These are phyloP conservation scores for Simmondsia chinensis DNA, from an alignment of 148 eudicot genomes.

Conservation along the genomic window DNA sequence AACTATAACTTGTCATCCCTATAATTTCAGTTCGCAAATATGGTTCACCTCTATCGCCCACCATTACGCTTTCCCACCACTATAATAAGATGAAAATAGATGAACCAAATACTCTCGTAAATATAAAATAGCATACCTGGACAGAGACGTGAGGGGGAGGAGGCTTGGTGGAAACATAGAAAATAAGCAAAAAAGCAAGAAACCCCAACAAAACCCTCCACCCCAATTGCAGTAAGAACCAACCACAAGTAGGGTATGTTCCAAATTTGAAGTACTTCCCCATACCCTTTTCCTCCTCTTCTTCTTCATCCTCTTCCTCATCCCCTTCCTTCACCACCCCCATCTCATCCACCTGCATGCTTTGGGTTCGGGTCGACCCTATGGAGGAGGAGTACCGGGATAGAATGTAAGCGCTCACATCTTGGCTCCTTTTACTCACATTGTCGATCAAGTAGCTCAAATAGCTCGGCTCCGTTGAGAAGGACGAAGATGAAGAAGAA, in stretches of 20 bases:
- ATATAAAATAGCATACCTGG: conserved; percentile 38
- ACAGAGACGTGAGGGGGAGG: conserved; percentile 46
- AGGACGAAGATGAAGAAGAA: no score
- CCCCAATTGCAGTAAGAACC: conserved; percentile 53
- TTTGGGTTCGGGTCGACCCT: conserved; percentile 2
- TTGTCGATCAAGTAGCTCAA: no score
- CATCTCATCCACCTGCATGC: neutral
- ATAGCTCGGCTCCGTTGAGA: no score
- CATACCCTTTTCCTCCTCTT: conserved; percentile 3
- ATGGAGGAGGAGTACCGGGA: neutral
- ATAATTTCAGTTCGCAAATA: no score
- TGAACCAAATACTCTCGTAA: no score
- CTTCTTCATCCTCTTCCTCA: neutral
- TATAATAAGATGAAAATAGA: no score
- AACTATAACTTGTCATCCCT: no score
- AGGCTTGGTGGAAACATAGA: conserved; percentile 59
- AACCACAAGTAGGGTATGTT: conserved; percentile 27
- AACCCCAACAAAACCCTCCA: conserved; percentile 65
- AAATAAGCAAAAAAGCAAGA: conserved; percentile 51
- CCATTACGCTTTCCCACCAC: no score
- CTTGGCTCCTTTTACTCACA: no score
- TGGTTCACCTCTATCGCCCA: no score
- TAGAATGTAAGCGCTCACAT: no score
- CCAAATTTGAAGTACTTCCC: conserved; percentile 40
- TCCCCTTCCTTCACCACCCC: neutral